These are phyloP conservation scores for Aspergillus pseudoviridinutans DNA, from an alignment of 2,329 filamentous ascomycete species.

Conservation along the genomic window DNA sequence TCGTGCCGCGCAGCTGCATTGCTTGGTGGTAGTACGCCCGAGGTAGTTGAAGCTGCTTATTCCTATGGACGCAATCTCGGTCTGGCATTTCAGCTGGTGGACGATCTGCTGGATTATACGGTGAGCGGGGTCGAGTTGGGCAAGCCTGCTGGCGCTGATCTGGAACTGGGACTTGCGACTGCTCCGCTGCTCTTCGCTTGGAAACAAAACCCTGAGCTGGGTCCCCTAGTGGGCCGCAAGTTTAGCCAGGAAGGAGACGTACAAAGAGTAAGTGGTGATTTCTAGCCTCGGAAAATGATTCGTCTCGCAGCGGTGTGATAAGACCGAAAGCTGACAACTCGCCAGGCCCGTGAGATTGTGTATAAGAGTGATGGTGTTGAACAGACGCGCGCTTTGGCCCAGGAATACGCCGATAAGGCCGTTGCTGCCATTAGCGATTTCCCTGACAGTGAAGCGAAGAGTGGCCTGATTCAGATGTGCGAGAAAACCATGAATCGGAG, in stretches of 20 bases:
- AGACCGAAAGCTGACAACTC: neutral
- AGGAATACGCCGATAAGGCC: slow-evolving; percentile 86
- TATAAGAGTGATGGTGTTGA: slow-evolving; percentile 80
- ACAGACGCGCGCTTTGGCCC: slow-evolving; percentile 83
- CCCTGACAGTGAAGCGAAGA: slow-evolving; percentile 91
- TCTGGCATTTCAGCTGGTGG: slow-evolving; percentile 92
- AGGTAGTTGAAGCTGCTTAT: slow-evolving; percentile 88
- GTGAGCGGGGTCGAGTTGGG: slow-evolving; percentile 78
- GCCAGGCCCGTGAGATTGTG: slow-evolving; percentile 80
- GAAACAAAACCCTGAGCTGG: slow-evolving; percentile 81
- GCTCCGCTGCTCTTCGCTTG: slow-evolving; percentile 93
- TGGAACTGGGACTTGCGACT: slow-evolving; percentile 89
- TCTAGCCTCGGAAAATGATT: neutral
- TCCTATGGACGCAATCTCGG: slow-evolving; percentile 89
- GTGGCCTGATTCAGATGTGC: slow-evolving; percentile 88
- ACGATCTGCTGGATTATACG: slow-evolving; percentile 97
- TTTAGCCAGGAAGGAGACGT: slow-evolving; percentile 83
- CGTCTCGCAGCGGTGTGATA: neutral
- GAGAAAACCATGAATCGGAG: slow-evolving; percentile 83
- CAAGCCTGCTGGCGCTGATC: slow-evolving; percentile 89
- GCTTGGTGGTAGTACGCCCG: slow-evolving; percentile 69
- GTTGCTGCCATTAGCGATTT: slow-evolving; percentile 79
- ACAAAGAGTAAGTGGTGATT: slow-evolving; percentile 58
- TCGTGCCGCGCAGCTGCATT: slow-evolving; percentile 87
- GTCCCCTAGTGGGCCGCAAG: slow-evolving; percentile 84